Percentiles rank a stretch among this genome's conserved stretches.
Evolutionary conservation across 352 stramenopile species (phyloP).

Genomic region (Blastocystis sp.): DNA sequence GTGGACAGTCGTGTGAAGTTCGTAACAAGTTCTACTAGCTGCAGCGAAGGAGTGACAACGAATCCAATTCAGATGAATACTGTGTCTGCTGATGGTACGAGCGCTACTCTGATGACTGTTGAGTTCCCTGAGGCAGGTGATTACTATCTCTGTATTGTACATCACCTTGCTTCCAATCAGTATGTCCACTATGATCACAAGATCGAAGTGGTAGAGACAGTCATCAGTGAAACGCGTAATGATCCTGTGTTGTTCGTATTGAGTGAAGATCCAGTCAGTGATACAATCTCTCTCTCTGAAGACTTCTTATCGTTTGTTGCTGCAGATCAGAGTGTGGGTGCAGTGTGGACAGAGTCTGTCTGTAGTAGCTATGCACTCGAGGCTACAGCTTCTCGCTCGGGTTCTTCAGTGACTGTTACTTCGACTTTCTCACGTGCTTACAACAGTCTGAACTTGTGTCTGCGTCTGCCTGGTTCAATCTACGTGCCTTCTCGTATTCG

Average conservation of each 20-base stretch:
- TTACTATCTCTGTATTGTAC: conserved; percentile 62
- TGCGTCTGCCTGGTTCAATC: conserved; percentile 35
- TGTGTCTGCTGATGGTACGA: background rate
- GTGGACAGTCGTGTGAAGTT: conserved; percentile 42
- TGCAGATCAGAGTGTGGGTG: background rate
- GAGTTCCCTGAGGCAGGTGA: conserved; percentile 16
- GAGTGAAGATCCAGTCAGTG: conserved; percentile 6
- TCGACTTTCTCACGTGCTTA: conserved; percentile 38
- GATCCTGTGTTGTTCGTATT: conserved; percentile 61
- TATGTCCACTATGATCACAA: conserved; percentile 41
- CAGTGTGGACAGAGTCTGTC: conserved; percentile 52
- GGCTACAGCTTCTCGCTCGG: background rate
- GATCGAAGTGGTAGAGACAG: conserved; percentile 20
- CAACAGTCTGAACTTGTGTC: conserved; percentile 38
- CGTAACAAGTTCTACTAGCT: background rate
- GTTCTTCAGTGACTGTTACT: background rate
- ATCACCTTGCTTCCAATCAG: background rate
- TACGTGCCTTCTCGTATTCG: conserved; percentile 49
- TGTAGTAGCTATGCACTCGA: conserved; percentile 33
- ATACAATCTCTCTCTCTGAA: background rate
- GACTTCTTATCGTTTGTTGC: conserved; percentile 27
- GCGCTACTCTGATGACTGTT: conserved; percentile 4
- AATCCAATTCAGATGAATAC: conserved; percentile 23
- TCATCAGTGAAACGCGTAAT: background rate
- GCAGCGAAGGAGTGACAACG: background rate